These are phyloP conservation scores for Ceratopteris richardii DNA, from an alignment of 75 land plant genomes.

Conservation along the genomic window DNA sequence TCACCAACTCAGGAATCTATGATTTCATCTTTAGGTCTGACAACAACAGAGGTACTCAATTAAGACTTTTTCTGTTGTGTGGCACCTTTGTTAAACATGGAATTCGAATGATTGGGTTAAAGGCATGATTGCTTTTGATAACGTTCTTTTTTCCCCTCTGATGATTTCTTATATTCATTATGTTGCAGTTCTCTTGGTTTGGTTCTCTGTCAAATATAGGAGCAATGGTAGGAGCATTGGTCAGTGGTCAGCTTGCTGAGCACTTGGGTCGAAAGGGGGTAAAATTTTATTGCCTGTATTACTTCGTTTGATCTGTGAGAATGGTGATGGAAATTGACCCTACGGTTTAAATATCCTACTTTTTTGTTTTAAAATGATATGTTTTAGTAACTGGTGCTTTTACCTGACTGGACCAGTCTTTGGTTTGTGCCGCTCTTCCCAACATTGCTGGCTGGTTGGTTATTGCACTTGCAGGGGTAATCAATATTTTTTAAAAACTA, in stretches of 20 bases:
- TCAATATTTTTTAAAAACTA: not conserved
- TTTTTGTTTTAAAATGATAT: too few relatives aligned
- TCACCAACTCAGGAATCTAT: constrained; percentile 66
- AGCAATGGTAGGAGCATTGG: constrained; percentile 86
- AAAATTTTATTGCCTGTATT: constrained; percentile 6
- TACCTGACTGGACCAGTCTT: constrained; percentile 33
- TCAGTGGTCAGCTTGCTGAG: constrained; percentile 81
- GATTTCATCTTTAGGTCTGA: constrained; percentile 46
- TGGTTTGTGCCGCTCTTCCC: constrained; percentile 70
- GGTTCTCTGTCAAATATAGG: constrained; percentile 83
- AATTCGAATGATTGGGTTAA: too few relatives aligned
- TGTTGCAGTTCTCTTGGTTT: constrained; percentile 54
- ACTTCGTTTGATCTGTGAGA: not conserved
- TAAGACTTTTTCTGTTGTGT: not conserved
- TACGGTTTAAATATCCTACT: too few relatives aligned
- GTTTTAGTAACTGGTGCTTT: not conserved
- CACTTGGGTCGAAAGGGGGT: constrained; percentile 86
- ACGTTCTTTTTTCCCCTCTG: too few relatives aligned
- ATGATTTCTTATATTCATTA: not conserved
- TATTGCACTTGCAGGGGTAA: constrained; percentile 70
- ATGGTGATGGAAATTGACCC: too few relatives aligned
- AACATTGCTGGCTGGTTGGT: constrained; percentile 78
- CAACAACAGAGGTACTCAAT: constrained; percentile 53
- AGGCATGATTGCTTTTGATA: too few relatives aligned
- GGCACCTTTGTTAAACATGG: too few relatives aligned